Conservation (phyloP, 2,329 filamentous ascomycete species). For the Aureobasidium subglaciale region DNA sequence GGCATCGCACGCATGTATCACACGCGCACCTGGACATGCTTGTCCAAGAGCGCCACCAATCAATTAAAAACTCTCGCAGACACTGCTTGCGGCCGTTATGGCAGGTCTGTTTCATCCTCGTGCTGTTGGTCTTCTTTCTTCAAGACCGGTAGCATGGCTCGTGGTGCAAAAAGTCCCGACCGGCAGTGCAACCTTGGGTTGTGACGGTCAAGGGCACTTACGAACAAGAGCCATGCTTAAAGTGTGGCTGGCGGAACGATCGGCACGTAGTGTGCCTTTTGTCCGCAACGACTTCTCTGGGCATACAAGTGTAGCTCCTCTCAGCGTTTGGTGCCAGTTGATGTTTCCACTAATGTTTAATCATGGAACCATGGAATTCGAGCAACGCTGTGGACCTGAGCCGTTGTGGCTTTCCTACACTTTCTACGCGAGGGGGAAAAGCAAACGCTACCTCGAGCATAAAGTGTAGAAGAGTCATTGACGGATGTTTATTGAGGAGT, state of each 20-base stretch:
- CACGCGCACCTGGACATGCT: constrained; percentile 1
- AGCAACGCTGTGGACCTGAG: background rate
- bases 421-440: constrained; percentile 6
- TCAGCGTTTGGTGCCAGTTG: background rate
- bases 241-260: constrained; percentile 14
- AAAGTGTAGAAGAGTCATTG: constrained; percentile 12
- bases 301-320: background rate
- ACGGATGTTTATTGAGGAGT: constrained; percentile 1
- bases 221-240: constrained; percentile 7
- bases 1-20: constrained; percentile 6
- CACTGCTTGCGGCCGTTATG: background rate
- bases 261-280: constrained; percentile 13
- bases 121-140: background rate
- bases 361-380: background rate
- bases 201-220: background rate
- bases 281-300: constrained; percentile 11
- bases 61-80: background rate
- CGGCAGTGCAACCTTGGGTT: constrained; percentile 9
- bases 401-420: constrained; percentile 8
- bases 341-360: constrained; percentile 14
- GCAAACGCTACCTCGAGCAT: constrained; percentile 11
- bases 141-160: background rate
- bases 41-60: constrained; percentile 2
- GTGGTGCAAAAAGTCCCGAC: constrained; percentile 13
- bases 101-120: background rate